These are phyloP conservation scores for Neonectria ditissima DNA, from an alignment of 2,329 filamentous ascomycete species.

Conservation along the genomic window DNA sequence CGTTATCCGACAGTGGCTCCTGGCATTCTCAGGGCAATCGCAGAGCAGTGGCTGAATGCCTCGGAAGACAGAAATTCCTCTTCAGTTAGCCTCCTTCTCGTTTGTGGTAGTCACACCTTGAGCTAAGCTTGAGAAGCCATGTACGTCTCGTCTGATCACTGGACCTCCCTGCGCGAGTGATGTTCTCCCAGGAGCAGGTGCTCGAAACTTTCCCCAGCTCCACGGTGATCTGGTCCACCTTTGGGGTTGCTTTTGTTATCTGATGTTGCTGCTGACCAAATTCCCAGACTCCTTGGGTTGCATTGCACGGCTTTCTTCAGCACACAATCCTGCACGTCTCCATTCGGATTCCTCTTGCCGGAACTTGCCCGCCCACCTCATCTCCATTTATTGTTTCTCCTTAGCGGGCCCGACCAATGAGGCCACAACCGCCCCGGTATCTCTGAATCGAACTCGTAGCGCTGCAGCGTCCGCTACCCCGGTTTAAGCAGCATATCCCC, in stretches of 20 bases:
- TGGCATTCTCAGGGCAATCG: constrained; percentile 38
- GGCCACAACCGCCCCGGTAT: constrained; percentile 35
- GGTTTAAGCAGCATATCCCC: constrained; percentile 34
- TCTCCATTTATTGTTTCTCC: constrained; percentile 35
- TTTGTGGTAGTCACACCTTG: constrained; percentile 30
- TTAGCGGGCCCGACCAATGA: constrained; percentile 32
- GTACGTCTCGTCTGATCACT: constrained; percentile 26
- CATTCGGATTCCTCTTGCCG: constrained; percentile 37
- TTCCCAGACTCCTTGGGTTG: constrained; percentile 17
- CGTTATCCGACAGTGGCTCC: constrained; percentile 4
- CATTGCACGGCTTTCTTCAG: constrained; percentile 35
- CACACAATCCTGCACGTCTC: constrained; percentile 32
- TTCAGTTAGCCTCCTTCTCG: constrained; percentile 35
- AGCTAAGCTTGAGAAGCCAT: constrained; percentile 32
- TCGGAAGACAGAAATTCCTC: constrained; percentile 30
- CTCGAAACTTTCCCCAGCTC: not conserved
- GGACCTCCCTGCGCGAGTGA: constrained; percentile 19
- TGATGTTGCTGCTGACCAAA: constrained; percentile 29
- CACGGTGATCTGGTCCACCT: not conserved
- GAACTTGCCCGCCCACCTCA: constrained; percentile 33
- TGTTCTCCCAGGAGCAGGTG: not conserved
- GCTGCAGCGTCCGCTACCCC: constrained; percentile 39
- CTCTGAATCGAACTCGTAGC: constrained; percentile 35
- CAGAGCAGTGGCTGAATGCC: constrained; percentile 30
- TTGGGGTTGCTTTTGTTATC: not conserved